Evolutionary conservation across 176 grass and related monocot species (phyloP).

Genomic region (Cenchrus fungigraminus): DNA sequence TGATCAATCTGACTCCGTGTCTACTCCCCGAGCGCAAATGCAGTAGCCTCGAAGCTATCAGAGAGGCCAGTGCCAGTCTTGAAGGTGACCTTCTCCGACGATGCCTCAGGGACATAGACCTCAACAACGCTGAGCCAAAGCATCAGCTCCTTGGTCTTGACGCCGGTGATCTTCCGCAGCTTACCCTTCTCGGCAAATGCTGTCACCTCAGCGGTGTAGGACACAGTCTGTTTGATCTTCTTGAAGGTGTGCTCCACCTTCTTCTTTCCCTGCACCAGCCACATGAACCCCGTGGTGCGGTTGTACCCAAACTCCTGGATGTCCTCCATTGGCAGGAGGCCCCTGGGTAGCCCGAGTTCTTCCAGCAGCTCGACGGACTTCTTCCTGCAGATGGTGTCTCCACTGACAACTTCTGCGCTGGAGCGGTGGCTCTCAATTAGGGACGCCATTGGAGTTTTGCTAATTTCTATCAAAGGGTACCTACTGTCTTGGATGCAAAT

Average conservation of each 20-base stretch:
- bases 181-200: neutral
- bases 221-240: neutral
- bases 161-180: neutral
- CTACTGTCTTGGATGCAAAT: too few species aligned
- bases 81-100: too few species aligned
- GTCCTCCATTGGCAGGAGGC: neutral
- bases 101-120: too few species aligned
- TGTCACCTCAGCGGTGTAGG: neutral
- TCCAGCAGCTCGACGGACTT: neutral
- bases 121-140: too few species aligned
- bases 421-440: neutral
- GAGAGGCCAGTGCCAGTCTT: too few species aligned
- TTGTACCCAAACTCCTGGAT: too few species aligned
- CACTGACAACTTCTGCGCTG: neutral
- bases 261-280: slow-evolving; percentile 33
- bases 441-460: neutral
- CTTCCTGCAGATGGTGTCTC: slow-evolving; percentile 13
- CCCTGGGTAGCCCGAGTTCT: neutral
- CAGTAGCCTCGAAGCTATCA: too few species aligned
- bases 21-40: too few species aligned
- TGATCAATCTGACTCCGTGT: too few species aligned
- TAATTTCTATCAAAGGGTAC: neutral
- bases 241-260: slow-evolving; percentile 15
- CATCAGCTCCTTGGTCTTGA: neutral
- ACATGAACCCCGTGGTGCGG: neutral